These are phyloP conservation scores for Eruca vesicaria DNA, from an alignment of 441 rosid species.

Conservation along the genomic window DNA sequence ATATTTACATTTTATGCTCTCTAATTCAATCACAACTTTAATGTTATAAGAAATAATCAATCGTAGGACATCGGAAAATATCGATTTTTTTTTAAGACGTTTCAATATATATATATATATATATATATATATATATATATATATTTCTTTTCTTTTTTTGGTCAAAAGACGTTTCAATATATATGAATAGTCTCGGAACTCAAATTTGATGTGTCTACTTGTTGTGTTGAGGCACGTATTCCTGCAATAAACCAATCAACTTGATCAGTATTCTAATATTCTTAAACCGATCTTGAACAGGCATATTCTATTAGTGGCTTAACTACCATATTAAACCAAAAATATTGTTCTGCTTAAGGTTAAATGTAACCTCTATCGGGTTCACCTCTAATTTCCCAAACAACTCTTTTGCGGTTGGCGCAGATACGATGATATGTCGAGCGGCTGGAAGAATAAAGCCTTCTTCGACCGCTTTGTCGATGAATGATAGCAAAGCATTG, in stretches of 20 bases:
- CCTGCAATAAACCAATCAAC: constrained; percentile 23
- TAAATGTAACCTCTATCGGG: background rate
- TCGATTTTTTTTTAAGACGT: background rate
- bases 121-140: no score
- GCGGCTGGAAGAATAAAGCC: constrained; percentile 76
- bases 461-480: constrained; percentile 88
- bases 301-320: background rate
- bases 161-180: background rate
- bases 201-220: background rate
- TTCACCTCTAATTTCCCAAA: constrained; percentile 54
- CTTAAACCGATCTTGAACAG: background rate
- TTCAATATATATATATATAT: background rate
- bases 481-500: constrained; percentile 69
- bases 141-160: no score
- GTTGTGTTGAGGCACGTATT: constrained; percentile 27
- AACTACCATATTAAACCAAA: background rate
- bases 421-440: constrained; percentile 75
- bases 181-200: background rate
- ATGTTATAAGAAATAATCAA: background rate
- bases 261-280: background rate
- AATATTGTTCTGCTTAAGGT: background rate
- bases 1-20: background rate
- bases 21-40: background rate
- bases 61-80: background rate
- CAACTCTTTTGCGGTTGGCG: constrained; percentile 57